phyloP scores from a whole-genome alignment of 192 early-diverging fungal genomes.

The Backusella psychrophila region DNA sequence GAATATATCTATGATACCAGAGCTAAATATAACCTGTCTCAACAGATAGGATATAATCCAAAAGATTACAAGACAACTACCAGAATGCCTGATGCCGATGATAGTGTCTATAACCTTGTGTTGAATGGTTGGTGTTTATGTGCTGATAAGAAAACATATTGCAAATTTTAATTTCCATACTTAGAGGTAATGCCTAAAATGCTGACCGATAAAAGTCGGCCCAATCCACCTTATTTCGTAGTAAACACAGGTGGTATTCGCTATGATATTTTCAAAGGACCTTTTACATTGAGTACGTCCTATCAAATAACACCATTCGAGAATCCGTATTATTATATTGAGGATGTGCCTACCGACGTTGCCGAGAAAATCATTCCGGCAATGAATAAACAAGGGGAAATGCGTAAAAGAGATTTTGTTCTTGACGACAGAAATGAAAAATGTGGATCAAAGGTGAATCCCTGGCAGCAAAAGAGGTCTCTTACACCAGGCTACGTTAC shows the following conservation, averaged over 20 bases:
- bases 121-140: conserved; percentile 13
- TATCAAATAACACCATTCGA: background rate
- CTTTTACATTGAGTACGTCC: background rate
- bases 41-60: conserved; percentile 43
- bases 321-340: background rate
- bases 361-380: background rate
- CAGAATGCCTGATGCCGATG: conserved; percentile 34
- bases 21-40: conserved; percentile 34
- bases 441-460: background rate
- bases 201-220: conserved; percentile 28
- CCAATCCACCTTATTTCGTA: conserved; percentile 39
- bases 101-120: conserved; percentile 37
- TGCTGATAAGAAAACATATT: background rate
- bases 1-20: conserved; percentile 34
- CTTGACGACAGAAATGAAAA: background rate
- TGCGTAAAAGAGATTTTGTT: conserved; percentile 26
- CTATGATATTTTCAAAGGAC: conserved; percentile 48
- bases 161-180: background rate
- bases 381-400: conserved; percentile 35
- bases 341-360: background rate
- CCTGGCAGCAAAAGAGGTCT: background rate
- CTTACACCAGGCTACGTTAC: conserved; percentile 48
- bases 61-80: conserved; percentile 50
- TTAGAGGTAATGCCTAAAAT: conserved; percentile 36
- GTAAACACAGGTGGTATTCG: conserved; percentile 47